phyloP scores from a whole-genome alignment of 768 basidiomycete species.

The Agrocybe praecox region DNA sequence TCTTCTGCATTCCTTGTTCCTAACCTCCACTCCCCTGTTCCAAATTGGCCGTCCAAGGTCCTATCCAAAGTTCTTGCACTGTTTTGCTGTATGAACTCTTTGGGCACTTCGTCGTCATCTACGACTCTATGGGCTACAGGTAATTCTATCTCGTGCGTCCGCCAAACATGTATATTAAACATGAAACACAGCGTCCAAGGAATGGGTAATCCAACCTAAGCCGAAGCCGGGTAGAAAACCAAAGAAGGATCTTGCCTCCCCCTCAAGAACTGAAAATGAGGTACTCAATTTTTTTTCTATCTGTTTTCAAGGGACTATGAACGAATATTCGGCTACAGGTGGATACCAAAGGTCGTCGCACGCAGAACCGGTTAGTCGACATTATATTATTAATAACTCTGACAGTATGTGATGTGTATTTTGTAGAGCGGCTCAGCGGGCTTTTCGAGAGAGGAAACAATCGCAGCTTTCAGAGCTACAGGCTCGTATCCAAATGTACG shows the following conservation, averaged over 20 bases:
- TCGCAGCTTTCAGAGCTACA: slow-evolving; percentile 87
- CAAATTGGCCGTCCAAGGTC: slow-evolving; percentile 3
- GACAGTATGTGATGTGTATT: not conserved
- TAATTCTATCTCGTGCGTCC: slow-evolving; percentile 30
- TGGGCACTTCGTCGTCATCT: slow-evolving; percentile 40
- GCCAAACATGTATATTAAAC: not conserved
- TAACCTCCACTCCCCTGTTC: slow-evolving; percentile 18
- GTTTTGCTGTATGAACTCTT: slow-evolving; percentile 14
- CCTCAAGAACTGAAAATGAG: slow-evolving; percentile 46
- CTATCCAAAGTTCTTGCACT: slow-evolving; percentile 3
- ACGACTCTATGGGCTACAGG: slow-evolving; percentile 78
- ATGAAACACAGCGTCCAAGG: slow-evolving; percentile 67
- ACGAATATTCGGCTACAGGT: slow-evolving; percentile 23
- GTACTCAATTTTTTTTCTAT: slow-evolving; percentile 33
- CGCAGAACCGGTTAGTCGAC: slow-evolving; percentile 68
- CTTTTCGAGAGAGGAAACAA: slow-evolving; percentile 89
- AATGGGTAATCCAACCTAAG: slow-evolving; percentile 87
- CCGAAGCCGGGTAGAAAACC: slow-evolving; percentile 89
- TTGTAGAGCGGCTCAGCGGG: slow-evolving; percentile 81
- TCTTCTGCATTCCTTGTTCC: slow-evolving; percentile 10
- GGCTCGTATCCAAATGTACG: slow-evolving; percentile 81
- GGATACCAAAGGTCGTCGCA: slow-evolving; percentile 66
- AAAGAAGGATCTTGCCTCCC: slow-evolving; percentile 60
- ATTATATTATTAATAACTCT: not conserved
- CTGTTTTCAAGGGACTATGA: not conserved